Evolutionary conservation across 2,329 filamentous ascomycete genomes (phyloP).

Genomic region (Pseudogymnoascus pannorum): DNA sequence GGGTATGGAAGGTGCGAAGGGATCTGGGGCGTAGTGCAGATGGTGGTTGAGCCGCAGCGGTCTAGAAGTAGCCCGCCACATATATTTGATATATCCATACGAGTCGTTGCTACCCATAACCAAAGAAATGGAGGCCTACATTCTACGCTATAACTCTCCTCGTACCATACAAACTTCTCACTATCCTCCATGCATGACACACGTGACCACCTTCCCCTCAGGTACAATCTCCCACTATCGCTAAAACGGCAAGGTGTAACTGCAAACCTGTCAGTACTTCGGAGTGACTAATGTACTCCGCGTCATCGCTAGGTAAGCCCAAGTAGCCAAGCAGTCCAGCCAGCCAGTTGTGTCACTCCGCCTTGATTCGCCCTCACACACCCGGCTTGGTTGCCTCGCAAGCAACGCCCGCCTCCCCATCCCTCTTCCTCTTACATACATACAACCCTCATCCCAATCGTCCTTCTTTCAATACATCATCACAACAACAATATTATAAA

Average conservation of each 20-base stretch:
- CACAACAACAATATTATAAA: not conserved
- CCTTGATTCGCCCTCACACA: slow-evolving; percentile 3
- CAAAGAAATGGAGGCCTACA: not conserved
- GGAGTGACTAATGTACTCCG: not conserved
- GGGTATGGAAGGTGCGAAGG: slow-evolving; percentile 56
- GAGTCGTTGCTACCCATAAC: not conserved
- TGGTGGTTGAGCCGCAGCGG: not conserved
- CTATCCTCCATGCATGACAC: not conserved
- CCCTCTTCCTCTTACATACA: not conserved
- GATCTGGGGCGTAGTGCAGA: slow-evolving; percentile 39
- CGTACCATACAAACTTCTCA: not conserved
- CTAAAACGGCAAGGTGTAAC: not conserved
- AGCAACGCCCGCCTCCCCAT: not conserved
- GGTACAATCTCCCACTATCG: not conserved
- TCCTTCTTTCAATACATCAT: slow-evolving; percentile 1
- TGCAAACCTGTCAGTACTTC: not conserved
- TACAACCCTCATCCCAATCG: not conserved
- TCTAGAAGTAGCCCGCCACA: not conserved
- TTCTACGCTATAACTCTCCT: too few relatives aligned
- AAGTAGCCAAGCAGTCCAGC: not conserved
- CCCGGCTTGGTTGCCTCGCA: slow-evolving; percentile 7
- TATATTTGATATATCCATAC: not conserved
- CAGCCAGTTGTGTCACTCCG: not conserved
- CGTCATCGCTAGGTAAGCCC: not conserved
- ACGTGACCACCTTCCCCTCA: slow-evolving; percentile 4